Evolutionary conservation across 2,329 filamentous ascomycete genomes (phyloP).

Genomic region (Teratosphaeria viscida): DNA sequence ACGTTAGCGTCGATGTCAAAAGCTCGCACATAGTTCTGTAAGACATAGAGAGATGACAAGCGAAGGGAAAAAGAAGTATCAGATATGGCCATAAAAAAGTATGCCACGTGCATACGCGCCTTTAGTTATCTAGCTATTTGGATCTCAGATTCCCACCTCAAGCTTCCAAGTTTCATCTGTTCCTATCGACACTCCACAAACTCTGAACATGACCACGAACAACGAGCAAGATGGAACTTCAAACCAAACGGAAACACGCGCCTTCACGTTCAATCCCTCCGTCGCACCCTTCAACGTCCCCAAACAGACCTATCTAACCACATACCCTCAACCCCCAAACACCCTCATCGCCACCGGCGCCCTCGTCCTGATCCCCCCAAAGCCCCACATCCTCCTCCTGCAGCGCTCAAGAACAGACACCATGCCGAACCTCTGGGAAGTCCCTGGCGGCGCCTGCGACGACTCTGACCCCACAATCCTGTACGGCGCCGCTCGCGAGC

Average conservation of each 20-base stretch:
- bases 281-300: background rate
- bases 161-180: background rate
- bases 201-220: background rate
- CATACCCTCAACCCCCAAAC: background rate
- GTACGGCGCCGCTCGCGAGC: conserved; percentile 36
- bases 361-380: background rate
- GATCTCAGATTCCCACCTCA: no score
- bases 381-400: conserved; percentile 31
- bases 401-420: conserved; percentile 30
- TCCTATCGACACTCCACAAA: background rate
- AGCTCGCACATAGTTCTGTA: no score
- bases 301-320: background rate
- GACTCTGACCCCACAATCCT: conserved; percentile 33
- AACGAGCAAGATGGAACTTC: background rate
- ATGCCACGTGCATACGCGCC: no score
- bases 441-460: conserved; percentile 41
- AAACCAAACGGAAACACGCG: background rate
- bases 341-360: background rate
- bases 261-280: background rate
- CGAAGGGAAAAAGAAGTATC: no score
- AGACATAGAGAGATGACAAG: no score
- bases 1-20: no score
- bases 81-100: no score
- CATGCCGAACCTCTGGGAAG: conserved; percentile 39
- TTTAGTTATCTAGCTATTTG: no score